phyloP scores from a whole-genome alignment of 2,329 filamentous ascomycete genomes.

The Periconia macrospinosa region DNA sequence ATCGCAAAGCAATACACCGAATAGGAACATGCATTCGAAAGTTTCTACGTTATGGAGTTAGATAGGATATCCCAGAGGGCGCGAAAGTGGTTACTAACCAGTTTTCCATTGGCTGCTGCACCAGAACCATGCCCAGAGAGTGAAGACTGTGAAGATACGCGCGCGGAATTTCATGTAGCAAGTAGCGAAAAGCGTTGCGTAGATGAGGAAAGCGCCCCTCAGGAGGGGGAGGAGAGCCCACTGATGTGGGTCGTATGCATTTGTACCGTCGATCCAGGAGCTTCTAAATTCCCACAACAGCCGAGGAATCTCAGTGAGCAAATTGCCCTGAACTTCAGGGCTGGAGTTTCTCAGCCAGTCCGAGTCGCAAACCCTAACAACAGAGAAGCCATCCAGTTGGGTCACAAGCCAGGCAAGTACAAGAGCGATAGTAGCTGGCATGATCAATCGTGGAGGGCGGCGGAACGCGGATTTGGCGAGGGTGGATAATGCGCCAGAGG shows the following conservation, averaged over 20 bases:
- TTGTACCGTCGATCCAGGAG: slow-evolving; percentile 56
- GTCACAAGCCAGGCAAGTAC: slow-evolving; percentile 55
- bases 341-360: slow-evolving; percentile 57
- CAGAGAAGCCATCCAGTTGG: slow-evolving; percentile 52
- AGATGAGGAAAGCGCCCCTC: slow-evolving; percentile 55
- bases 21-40: slow-evolving; percentile 56
- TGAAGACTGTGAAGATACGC: slow-evolving; percentile 49
- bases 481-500: slow-evolving; percentile 48
- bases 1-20: slow-evolving; percentile 56
- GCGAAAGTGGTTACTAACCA: slow-evolving; percentile 39
- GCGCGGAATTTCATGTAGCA: slow-evolving; percentile 53
- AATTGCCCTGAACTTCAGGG: slow-evolving; percentile 46
- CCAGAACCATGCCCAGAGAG: slow-evolving; percentile 55
- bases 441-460: slow-evolving; percentile 54
- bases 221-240: slow-evolving; percentile 57
- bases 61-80: not conserved
- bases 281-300: slow-evolving; percentile 51
- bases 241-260: slow-evolving; percentile 58
- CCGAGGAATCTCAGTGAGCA: slow-evolving; percentile 50
- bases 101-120: slow-evolving; percentile 49
- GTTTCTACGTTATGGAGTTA: slow-evolving; percentile 47
- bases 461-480: slow-evolving; percentile 58
- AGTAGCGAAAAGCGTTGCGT: slow-evolving; percentile 51
- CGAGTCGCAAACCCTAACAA: slow-evolving; percentile 52
- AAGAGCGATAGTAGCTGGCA: slow-evolving; percentile 56